These are phyloP conservation scores for Paraurostyla sp. DNA, from an alignment of 73 alveolate genomes.

Conservation along the genomic window DNA sequence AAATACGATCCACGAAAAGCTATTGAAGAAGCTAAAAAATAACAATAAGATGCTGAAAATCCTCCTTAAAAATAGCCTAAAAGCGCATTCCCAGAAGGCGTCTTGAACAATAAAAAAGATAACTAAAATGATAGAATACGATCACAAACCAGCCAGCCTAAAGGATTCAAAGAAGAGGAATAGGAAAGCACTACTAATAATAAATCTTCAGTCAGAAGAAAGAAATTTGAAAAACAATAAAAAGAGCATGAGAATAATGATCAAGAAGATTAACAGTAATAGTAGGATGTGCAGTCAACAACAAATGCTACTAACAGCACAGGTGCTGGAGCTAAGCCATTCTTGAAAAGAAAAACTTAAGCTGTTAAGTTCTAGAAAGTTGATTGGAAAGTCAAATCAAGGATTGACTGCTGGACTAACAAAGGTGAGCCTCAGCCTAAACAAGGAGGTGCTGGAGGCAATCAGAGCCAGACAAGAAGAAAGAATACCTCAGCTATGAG, in stretches of 20 bases:
- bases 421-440: not conserved
- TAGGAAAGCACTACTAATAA: not conserved
- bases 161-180: not conserved
- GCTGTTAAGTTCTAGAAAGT: conserved; percentile 13
- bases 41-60: not conserved
- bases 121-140: conserved; percentile 20
- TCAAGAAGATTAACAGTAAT: not conserved
- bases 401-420: conserved; percentile 62
- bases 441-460: too few species aligned
- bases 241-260: not conserved
- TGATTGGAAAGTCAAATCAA: conserved; percentile 40
- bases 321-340: not conserved
- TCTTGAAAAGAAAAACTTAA: conserved; percentile 55
- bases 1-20: conserved; percentile 72
- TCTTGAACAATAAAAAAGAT: not conserved
- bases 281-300: not conserved
- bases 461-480: conserved; percentile 25
- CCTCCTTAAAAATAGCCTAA: too few species aligned
- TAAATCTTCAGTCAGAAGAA: not conserved
- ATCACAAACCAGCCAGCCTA: conserved; percentile 25
- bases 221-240: conserved; percentile 1
- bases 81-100: conserved; percentile 68
- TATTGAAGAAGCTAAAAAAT: conserved; percentile 62
- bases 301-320: not conserved
- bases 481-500: conserved; percentile 37